Evolutionary conservation across 805 yeast species (phyloP).

Genomic region (Hanseniaspora mollemarum): DNA sequence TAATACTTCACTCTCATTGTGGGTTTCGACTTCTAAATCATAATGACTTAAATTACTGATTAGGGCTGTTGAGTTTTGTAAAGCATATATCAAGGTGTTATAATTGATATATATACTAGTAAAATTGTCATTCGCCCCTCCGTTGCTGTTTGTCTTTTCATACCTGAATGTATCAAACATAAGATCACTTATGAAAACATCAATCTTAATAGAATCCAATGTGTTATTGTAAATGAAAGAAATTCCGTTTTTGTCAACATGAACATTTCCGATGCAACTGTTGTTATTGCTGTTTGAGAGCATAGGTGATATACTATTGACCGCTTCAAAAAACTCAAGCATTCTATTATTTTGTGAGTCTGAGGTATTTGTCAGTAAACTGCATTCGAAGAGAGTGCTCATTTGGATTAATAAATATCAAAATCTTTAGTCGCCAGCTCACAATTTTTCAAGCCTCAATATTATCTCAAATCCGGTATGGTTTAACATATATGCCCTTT

Average conservation of each 20-base stretch:
- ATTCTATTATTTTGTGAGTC: neutral
- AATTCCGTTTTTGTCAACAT: slow-evolving; percentile 11
- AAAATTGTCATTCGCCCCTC: neutral
- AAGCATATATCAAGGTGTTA: slow-evolving; percentile 7
- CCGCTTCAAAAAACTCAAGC: slow-evolving; percentile 8
- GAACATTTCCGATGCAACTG: slow-evolving; percentile 12
- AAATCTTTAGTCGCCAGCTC: too few relatives aligned
- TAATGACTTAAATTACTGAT: neutral
- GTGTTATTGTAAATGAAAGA: slow-evolving; percentile 13
- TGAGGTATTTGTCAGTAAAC: neutral
- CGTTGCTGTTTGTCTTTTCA: neutral
- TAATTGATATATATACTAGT: slow-evolving; percentile 12
- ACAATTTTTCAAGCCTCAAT: too few relatives aligned
- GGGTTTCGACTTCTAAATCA: neutral
- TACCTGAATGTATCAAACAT: slow-evolving; percentile 9
- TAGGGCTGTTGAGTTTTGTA: slow-evolving; percentile 8
- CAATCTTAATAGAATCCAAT: slow-evolving; percentile 11
- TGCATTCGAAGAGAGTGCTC: slow-evolving; percentile 12
- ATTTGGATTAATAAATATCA: neutral
- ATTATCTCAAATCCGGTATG: neutral
- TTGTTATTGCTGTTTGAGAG: slow-evolving; percentile 3
- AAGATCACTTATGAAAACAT: slow-evolving; percentile 11
- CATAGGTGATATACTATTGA: slow-evolving; percentile 4
- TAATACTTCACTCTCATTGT: neutral
- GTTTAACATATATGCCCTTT: neutral